Evolutionary conservation across 139 green algal genomes (phyloP), one percentile per base, ranked within the genome.

Genomic region (Eudorina sp.): DNA sequence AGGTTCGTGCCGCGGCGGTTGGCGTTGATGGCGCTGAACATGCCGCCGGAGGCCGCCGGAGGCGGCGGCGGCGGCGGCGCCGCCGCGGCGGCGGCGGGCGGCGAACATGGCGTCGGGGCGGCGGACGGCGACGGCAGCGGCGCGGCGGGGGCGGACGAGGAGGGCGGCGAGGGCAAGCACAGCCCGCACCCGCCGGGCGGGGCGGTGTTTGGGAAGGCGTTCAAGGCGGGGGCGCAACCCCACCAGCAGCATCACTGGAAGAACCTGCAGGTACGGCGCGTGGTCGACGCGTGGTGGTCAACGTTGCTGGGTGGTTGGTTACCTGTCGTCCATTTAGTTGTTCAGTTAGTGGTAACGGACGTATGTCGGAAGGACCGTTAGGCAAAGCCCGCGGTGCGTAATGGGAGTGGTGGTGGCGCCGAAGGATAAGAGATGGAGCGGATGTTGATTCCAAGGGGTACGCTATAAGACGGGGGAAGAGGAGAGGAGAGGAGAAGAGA

Each of bases 11-110:
- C 81, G n/a, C 81, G 40, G 27, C 72, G 72, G 43, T 27, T 87
- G 31, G 81, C 64, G 53, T 14, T 46, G 23, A 87, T 87, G 81
- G 81, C 81, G n/a, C 81, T 75, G 4, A 64, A 87, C n/a, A 69
- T 87, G 58, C 79, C 34, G 64, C n/a, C 64, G 64, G 34, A 74
- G 8, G 64, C 4, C 58, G 58, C 16, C 11, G 11, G 9, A 14
- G 58, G 58, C 58, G 58, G 16, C 58, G 58, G 16, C 11, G 58
- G 16, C 11, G 58, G 16, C 11, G 58, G 16, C 11, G 27, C 58
- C 11, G 58, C 58, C 11, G 58, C 58, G 23, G 58, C 23, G 23
- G 58, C 23, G 23, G 58, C 16, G 16, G 23, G 58, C 8, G 64
- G 11, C 27, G 27, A 11, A n/a, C 6, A 41, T 6, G 64, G 31